Base-by-base conservation (phyloP, 768 basidiomycete genomes). In the Tricholoma terreum region DNA sequence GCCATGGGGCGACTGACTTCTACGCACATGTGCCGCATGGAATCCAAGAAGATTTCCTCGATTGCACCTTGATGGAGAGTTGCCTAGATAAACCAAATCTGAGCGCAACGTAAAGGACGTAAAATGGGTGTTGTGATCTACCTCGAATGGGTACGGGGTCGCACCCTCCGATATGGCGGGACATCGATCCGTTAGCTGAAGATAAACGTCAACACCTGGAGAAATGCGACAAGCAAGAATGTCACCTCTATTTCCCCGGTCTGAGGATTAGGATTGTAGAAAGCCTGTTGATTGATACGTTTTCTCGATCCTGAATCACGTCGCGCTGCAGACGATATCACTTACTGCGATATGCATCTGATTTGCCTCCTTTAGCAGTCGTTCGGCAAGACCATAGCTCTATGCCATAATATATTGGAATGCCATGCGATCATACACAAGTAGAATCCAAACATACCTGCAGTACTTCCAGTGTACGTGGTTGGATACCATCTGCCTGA, bases 321-420 rank as follows among this genome's bases (percentile, higher is more conserved):
- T n/a, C 24, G 35, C 22, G 11, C 12, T 51, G 22, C 17, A 9
- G 35, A 27, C 6, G 6, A 27, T 27, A 36, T 14, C 7, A 73
- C 83, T 58, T 67, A 90, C 89, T 52, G 82, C 83, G 71, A 82
- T 79, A 58, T 89, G 82, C 78, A 92, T 77, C 50, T 88, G 86
- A 57, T 83, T 84, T 4, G 83, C 88, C 62, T 89, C 81, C 38
- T 70, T 76, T 22, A 90, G 58, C 19, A 92, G 64, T 3, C 81
- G 77, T 15, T 89, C 84, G 0, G 81, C 86, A 6, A 92, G 77
- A 6, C 89, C 90, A 70, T 92, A 91, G 59, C 89, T 92, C 89
- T 91, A 22, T 6, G 24, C 2, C 24, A 27, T 27, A 6, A 51
- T 31, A 6, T 48, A 33, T 43, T 14, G 14, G 27, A 31, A 6